Evolutionary conservation across 768 basidiomycete genomes (phyloP).

Genomic region (Leucocoprinus leucothites): DNA sequence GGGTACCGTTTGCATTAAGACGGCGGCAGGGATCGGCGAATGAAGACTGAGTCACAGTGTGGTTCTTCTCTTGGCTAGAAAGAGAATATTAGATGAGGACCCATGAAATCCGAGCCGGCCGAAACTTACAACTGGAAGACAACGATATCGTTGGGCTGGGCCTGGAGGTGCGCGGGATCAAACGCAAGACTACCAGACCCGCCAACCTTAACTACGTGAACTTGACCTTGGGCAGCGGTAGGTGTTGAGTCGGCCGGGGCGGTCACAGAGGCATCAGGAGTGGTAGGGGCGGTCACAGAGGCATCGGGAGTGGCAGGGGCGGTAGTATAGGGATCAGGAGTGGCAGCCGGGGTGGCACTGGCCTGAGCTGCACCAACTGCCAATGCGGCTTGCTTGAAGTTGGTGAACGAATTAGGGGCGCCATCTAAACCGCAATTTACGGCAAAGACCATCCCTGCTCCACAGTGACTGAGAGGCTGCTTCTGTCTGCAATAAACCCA

Average conservation of each 20-base stretch:
- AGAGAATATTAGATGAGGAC: not conserved
- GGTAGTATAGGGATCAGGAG: constrained; percentile 48
- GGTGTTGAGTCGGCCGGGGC: constrained; percentile 55
- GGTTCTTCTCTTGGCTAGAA: constrained; percentile 60
- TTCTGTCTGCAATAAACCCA: constrained; percentile 61
- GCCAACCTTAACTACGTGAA: constrained; percentile 56
- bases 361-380: constrained; percentile 49
- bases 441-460: constrained; percentile 64
- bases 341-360: constrained; percentile 38
- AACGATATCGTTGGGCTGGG: constrained; percentile 51
- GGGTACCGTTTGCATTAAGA: constrained; percentile 33
- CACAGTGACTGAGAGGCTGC: constrained; percentile 54
- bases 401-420: constrained; percentile 54
- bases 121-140: constrained; percentile 56
- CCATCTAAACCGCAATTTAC: constrained; percentile 59
- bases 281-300: constrained; percentile 40
- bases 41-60: constrained; percentile 60
- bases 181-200: constrained; percentile 44
- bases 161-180: constrained; percentile 46
- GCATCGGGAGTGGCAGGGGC: constrained; percentile 35
- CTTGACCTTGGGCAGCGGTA: constrained; percentile 38
- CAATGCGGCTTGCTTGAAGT: constrained; percentile 57
- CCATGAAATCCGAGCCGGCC: not conserved
- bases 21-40: constrained; percentile 58
- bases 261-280: constrained; percentile 48